These are phyloP conservation scores for Hordeum marinum DNA, from an alignment of 176 grass and related monocot genomes.

Conservation along the genomic window DNA sequence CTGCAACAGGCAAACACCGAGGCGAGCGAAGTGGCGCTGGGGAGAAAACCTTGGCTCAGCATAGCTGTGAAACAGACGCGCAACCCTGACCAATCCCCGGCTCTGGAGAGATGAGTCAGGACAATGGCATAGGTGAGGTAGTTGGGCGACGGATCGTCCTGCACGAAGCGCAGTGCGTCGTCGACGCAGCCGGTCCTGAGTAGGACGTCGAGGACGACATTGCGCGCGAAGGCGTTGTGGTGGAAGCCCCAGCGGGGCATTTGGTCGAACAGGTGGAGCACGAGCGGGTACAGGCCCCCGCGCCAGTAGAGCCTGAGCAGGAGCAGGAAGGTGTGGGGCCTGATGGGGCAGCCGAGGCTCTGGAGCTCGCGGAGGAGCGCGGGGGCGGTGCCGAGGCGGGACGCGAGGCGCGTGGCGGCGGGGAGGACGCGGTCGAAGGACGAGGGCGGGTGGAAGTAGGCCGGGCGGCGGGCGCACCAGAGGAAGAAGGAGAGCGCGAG, in stretches of 20 bases:
- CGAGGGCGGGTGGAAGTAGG: constrained; percentile 62
- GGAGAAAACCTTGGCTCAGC: constrained; percentile 51
- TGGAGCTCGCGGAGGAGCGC: constrained; percentile 48
- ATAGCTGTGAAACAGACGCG: constrained; percentile 44
- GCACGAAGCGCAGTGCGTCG: constrained; percentile 25
- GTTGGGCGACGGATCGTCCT: constrained; percentile 45
- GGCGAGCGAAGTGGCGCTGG: constrained; percentile 32
- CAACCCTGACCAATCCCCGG: constrained; percentile 39
- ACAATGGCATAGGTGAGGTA: constrained; percentile 74
- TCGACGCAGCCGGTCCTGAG: constrained; percentile 50
- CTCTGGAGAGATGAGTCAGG: constrained; percentile 61
- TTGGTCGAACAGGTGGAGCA: constrained; percentile 70
- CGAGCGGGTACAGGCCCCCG: constrained; percentile 48
- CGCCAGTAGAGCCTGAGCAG: constrained; percentile 78
- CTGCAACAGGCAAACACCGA: constrained; percentile 59
- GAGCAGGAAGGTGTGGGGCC: constrained; percentile 67
- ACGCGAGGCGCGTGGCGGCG: constrained; percentile 50
- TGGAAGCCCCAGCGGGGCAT: constrained; percentile 54
- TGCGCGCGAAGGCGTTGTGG: constrained; percentile 66
- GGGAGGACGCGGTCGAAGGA: constrained; percentile 75
- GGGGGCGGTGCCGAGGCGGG: constrained; percentile 41
- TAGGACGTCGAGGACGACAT: constrained; percentile 66
- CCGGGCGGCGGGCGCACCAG: constrained; percentile 70
- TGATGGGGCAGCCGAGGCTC: constrained; percentile 52
- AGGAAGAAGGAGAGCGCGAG: constrained; percentile 74